Conservation (phyloP, 2,329 filamentous ascomycete species). For the Trichoderma aggressivum region DNA sequence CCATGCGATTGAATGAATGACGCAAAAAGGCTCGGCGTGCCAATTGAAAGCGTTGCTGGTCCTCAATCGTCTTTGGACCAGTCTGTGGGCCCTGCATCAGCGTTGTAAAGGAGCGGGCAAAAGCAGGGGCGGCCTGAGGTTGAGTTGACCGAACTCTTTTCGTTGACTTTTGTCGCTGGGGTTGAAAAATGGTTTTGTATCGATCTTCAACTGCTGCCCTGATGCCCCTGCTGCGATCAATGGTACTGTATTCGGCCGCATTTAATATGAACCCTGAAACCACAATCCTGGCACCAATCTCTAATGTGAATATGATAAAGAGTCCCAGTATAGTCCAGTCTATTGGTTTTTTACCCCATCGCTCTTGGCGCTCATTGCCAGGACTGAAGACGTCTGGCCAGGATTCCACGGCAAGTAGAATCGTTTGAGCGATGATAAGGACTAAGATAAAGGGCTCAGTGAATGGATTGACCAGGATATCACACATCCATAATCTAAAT, state of each 20-base stretch:
- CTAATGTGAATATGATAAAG: conserved; percentile 86
- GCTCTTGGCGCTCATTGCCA: conserved; percentile 55
- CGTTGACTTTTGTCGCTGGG: conserved; percentile 68
- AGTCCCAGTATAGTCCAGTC: conserved; percentile 80
- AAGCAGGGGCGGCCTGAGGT: conserved; percentile 59
- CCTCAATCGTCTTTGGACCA: conserved; percentile 61
- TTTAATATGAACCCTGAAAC: conserved; percentile 94
- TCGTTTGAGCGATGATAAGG: conserved; percentile 81
- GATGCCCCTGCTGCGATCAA: conserved; percentile 73
- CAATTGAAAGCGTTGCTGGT: conserved; percentile 80
- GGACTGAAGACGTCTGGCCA: conserved; percentile 65
- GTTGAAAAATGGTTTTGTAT: conserved; percentile 75
- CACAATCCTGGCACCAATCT: conserved; percentile 77
- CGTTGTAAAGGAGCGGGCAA: conserved; percentile 76
- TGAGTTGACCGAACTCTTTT: conserved; percentile 48
- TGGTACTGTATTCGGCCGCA: conserved; percentile 85
- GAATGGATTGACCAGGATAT: conserved; percentile 79
- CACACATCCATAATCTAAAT: conserved; percentile 71
- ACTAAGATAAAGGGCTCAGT: conserved; percentile 84
- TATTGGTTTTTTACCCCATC: conserved; percentile 66
- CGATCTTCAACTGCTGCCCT: conserved; percentile 72
- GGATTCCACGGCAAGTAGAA: conserved; percentile 84
- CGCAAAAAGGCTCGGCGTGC: conserved; percentile 88
- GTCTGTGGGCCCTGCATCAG: conserved; percentile 62
- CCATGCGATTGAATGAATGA: conserved; percentile 92